Conservation (phyloP, 352 stramenopile genomes). For the Globisporangium spinosum region DNA sequence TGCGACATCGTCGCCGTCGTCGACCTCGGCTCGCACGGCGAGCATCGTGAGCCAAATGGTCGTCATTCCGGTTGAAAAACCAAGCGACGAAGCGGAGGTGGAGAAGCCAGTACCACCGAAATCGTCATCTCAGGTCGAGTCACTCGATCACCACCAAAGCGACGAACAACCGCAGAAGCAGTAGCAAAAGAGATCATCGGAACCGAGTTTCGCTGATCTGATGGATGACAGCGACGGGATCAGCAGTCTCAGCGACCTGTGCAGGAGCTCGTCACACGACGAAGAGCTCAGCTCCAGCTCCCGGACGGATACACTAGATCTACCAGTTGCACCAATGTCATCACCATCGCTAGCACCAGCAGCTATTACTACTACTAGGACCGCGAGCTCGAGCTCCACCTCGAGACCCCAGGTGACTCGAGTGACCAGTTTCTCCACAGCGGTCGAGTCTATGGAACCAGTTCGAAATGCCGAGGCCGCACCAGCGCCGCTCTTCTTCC, state of each 20-base stretch:
- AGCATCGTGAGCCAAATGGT: constrained; percentile 19
- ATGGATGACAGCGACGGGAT: constrained; percentile 4
- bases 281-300: neutral
- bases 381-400: neutral
- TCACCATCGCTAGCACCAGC: neutral
- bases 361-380: neutral
- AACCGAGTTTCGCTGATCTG: neutral
- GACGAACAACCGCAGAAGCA: neutral
- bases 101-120: neutral
- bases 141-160: neutral
- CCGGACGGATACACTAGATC: neutral
- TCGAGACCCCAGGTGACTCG: neutral
- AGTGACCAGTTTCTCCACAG: constrained; percentile 14
- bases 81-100: neutral
- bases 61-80: neutral
- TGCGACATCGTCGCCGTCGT: neutral
- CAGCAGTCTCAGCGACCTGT: constrained; percentile 13
- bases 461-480: constrained; percentile 10
- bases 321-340: neutral
- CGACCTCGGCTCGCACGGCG: constrained; percentile 11
- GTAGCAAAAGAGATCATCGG: neutral
- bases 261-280: constrained; percentile 1
- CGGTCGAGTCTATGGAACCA: constrained; percentile 33
- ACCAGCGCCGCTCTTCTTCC: constrained; percentile 34
- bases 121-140: neutral